Evolutionary conservation across 2,329 filamentous ascomycete genomes (phyloP).

Genomic region (Leptographium galeiforme): DNA sequence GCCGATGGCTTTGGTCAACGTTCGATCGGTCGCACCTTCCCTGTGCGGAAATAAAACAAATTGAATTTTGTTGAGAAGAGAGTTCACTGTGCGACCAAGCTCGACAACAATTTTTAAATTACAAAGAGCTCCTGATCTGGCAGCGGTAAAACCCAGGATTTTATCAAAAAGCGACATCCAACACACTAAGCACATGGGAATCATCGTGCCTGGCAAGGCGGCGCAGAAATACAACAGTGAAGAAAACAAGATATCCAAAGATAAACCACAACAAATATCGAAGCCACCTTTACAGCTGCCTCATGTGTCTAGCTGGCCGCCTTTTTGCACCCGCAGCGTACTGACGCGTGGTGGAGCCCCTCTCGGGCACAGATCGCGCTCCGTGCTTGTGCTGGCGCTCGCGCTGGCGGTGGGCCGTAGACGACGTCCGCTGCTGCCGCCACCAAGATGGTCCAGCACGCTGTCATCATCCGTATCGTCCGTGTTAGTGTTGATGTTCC

Average conservation of each 20-base stretch:
- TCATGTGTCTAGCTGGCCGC: slow-evolving; percentile 8
- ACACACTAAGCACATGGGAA: neutral
- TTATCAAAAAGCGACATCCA: too few relatives aligned
- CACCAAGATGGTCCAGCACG: neutral
- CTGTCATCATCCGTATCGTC: neutral
- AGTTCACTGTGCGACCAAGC: too few relatives aligned
- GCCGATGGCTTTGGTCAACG: too few relatives aligned
- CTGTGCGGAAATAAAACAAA: too few relatives aligned
- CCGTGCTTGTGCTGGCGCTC: neutral
- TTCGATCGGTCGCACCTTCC: too few relatives aligned
- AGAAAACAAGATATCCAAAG: neutral
- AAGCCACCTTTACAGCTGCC: neutral
- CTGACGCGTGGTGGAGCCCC: slow-evolving; percentile 1
- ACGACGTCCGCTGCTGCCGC: neutral
- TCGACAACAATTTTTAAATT: too few relatives aligned
- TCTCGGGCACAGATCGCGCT: slow-evolving; percentile 1
- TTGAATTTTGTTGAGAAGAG: too few relatives aligned
- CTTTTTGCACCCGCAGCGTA: slow-evolving; percentile 11
- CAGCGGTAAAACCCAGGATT: neutral
- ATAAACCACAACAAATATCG: neutral
- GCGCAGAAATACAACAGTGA: too few relatives aligned
- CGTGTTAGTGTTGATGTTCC: too few relatives aligned
- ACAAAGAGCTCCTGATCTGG: neutral
- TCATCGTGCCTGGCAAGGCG: neutral
- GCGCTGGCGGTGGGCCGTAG: neutral